Base-by-base conservation (phyloP, 2,329 filamentous ascomycete species). In the Scedosporium dehoogii region DNA sequence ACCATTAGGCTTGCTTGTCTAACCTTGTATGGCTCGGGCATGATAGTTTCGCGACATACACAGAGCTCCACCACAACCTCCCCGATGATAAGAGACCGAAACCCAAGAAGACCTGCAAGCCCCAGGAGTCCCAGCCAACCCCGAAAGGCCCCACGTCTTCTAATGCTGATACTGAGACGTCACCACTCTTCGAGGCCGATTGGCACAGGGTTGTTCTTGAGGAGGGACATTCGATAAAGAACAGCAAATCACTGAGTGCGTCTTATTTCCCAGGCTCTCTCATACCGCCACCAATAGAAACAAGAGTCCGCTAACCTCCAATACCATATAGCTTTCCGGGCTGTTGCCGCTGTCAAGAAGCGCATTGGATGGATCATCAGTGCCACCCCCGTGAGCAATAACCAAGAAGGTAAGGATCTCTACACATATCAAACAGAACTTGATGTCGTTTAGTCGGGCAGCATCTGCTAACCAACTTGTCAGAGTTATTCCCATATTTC, bases 181-280 rank as follows among this genome's bases (percentile, higher is more conserved):
- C 75, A 67, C 72, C 73, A 53, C 61, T 68, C 66, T 38, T 69
- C 33, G 5, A 75, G 0, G 66, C 77, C 3, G 69, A 73, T 0
- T 84, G 78, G 73, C 76, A 81, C 48, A 72, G 85, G 1, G 64
- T 86, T 3, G 75, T 86, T 1, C 71, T 86, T 0, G 84, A 86
- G 56, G 84, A 86, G 66, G 82, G 78, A 0, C 83, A 85, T 59
- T 67, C 66, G 0, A 83, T 86, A 64, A 85, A 85, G 64, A 85
- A 83, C 33, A 70, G 76, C 5, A 62, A 62, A 0, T 69, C 71
- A 0, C 61, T 65, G 7, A 70, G 74, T 75, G 62, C 63, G 71
- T 68, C 7, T 12, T 70, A 68, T 65, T 3, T 33, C 5, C 3
- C 33, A 1, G 7, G 14, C 41, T 33, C 46, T 18, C 10, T 51